Percentiles rank a stretch among this genome's conserved stretches.
Conservation (phyloP, 176 grass and related monocot species). For the Tuctoria greenei region DNA sequence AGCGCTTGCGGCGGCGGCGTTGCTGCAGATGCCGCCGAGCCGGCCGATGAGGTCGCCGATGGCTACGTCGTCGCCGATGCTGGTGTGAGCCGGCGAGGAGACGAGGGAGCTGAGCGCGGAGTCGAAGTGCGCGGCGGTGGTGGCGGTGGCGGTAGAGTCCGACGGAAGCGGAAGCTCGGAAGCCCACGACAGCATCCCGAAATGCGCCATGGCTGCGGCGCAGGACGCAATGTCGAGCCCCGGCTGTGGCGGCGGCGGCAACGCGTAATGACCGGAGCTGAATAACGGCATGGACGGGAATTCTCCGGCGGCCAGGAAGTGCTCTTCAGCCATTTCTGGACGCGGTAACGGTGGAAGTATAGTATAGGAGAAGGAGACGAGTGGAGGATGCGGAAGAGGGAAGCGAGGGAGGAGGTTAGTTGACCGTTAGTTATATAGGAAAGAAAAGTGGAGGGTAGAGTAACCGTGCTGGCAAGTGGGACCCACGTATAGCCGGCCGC, state of each 20-base stretch:
- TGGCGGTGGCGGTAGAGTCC: slow-evolving; percentile 19
- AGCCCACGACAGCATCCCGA: slow-evolving; percentile 10
- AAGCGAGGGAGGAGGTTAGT: slow-evolving; percentile 6
- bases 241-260: neutral
- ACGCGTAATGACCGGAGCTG: neutral
- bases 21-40: slow-evolving; percentile 66
- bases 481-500: slow-evolving; percentile 1
- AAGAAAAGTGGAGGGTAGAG: slow-evolving; percentile 20
- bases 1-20: neutral
- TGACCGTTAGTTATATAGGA: slow-evolving; percentile 55
- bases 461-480: slow-evolving; percentile 23
- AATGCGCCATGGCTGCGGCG: neutral
- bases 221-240: neutral
- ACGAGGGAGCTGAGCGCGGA: slow-evolving; percentile 66
- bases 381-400: neutral
- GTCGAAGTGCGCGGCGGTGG: slow-evolving; percentile 46
- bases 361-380: neutral
- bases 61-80: slow-evolving; percentile 17
- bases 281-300: slow-evolving; percentile 12
- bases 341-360: neutral
- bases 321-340: slow-evolving; percentile 40
- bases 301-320: slow-evolving; percentile 32
- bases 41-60: slow-evolving; percentile 67
- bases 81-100: slow-evolving; percentile 33
- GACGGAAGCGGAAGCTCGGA: neutral